Evolutionary conservation across 306 rosid species (phyloP).

Genomic region (Hylodesmum podocarpum): DNA sequence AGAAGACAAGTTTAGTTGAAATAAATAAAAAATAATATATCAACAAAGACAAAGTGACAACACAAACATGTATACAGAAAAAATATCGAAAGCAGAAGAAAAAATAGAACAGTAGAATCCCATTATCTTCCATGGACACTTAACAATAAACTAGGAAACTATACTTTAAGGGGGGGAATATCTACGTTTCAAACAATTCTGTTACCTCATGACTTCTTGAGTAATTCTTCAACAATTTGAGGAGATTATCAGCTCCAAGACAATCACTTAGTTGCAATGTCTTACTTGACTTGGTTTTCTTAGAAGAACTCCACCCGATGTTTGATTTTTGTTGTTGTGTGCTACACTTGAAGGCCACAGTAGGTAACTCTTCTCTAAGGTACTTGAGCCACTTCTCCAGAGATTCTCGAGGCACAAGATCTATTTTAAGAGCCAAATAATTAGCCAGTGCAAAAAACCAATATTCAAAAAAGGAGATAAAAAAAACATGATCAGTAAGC

Average conservation of each 20-base stretch:
- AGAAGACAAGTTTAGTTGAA: slow-evolving; percentile 7
- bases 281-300: slow-evolving; percentile 62
- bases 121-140: background rate
- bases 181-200: background rate
- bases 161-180: background rate
- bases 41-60: background rate
- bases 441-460: slow-evolving; percentile 1
- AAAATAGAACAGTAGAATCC: background rate
- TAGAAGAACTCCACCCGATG: slow-evolving; percentile 89
- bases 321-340: slow-evolving; percentile 94
- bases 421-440: slow-evolving; percentile 40
- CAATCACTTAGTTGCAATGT: slow-evolving; percentile 84
- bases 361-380: slow-evolving; percentile 91
- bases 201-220: slow-evolving; percentile 93
- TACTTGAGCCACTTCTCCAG: slow-evolving; percentile 95
- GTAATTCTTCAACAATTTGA: slow-evolving; percentile 92
- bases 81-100: background rate
- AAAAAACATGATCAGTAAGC: background rate
- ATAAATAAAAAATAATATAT: background rate
- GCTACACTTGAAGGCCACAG: slow-evolving; percentile 97
- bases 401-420: slow-evolving; percentile 94
- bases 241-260: slow-evolving; percentile 93
- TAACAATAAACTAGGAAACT: background rate
- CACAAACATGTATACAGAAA: background rate
- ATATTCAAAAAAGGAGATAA: background rate